A percentile compares a stretch with the other conserved stretches of the same genome.
These are phyloP conservation scores for Nyctanthes arbortristis DNA, from an alignment of 257 asterid species.

Conservation along the genomic window DNA sequence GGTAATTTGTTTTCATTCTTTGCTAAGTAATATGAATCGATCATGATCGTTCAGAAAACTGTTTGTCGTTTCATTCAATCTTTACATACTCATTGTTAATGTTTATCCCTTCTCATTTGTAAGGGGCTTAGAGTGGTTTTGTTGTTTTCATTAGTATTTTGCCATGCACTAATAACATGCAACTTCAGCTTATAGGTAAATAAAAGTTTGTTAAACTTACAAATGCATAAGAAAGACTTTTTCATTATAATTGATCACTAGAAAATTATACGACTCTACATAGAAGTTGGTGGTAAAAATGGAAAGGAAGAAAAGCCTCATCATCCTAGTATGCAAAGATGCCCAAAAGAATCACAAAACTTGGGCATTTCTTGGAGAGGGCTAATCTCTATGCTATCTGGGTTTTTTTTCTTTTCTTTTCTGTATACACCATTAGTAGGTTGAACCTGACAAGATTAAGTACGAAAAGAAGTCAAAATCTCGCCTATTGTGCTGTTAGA, in stretches of 20 bases:
- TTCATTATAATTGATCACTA: constrained; percentile 23
- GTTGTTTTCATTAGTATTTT: background rate
- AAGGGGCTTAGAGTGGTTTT: background rate
- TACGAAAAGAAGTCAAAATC: background rate
- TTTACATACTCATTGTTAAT: too few relatives aligned
- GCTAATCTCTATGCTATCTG: constrained; percentile 47
- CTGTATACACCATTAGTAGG: background rate
- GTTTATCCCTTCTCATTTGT: too few relatives aligned
- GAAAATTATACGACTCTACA: constrained; percentile 35
- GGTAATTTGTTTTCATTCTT: too few relatives aligned
- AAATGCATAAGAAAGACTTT: background rate
- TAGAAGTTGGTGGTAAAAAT: constrained; percentile 28
- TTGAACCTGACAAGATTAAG: background rate
- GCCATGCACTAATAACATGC: background rate
- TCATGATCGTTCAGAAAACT: too few relatives aligned
- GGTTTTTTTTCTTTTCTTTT: too few relatives aligned
- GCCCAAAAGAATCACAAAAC: constrained; percentile 50
- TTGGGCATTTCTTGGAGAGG: constrained; percentile 64
- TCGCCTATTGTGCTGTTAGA: background rate
- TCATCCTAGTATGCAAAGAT: constrained; percentile 51
- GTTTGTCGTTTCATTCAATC: too few relatives aligned
- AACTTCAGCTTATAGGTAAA: background rate
- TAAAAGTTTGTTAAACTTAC: background rate
- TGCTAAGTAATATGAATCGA: too few relatives aligned
- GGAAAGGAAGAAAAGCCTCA: constrained; percentile 43